Conservation (phyloP, 768 basidiomycete species). For the Xanthoconium stramineum region DNA sequence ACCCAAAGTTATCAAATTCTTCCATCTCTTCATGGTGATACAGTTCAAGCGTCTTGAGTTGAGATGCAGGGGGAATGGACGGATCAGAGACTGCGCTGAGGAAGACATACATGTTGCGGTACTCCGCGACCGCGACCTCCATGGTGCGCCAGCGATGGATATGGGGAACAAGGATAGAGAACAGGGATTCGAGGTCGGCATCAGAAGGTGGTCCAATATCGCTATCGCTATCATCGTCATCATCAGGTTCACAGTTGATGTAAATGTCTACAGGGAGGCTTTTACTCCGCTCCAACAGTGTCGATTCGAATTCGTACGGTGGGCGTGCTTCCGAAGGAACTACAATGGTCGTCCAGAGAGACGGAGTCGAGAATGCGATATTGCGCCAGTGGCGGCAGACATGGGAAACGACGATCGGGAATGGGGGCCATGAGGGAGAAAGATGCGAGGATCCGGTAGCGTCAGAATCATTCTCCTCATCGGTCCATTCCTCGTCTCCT, state of each 20-base stretch:
- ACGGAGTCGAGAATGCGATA: conserved; percentile 48
- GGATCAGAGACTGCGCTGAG: not conserved
- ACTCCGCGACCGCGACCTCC: not conserved
- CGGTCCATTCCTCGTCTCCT: not conserved
- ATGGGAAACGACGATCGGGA: conserved; percentile 40
- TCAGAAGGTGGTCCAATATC: not conserved
- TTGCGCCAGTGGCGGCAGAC: conserved; percentile 56
- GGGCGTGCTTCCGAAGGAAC: conserved; percentile 29
- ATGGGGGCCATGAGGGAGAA: conserved; percentile 15
- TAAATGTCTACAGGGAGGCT: conserved; percentile 51
- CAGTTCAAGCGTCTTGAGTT: not conserved
- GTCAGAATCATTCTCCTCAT: not conserved
- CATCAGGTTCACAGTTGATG: conserved; percentile 42
- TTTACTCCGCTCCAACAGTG: conserved; percentile 54
- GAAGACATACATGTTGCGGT: not conserved
- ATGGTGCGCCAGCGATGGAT: not conserved
- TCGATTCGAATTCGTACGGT: conserved; percentile 42
- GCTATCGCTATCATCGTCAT: too few relatives aligned
- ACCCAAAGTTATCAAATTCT: not conserved
- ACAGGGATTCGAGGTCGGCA: not conserved
- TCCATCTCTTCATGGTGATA: not conserved
- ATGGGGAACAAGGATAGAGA: not conserved
- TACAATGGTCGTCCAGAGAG: conserved; percentile 54
- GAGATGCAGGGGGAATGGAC: not conserved
- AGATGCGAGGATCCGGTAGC: not conserved